These are phyloP conservation scores for Stipa capillata DNA, from an alignment of 176 grass and related monocot species.

Conservation along the genomic window DNA sequence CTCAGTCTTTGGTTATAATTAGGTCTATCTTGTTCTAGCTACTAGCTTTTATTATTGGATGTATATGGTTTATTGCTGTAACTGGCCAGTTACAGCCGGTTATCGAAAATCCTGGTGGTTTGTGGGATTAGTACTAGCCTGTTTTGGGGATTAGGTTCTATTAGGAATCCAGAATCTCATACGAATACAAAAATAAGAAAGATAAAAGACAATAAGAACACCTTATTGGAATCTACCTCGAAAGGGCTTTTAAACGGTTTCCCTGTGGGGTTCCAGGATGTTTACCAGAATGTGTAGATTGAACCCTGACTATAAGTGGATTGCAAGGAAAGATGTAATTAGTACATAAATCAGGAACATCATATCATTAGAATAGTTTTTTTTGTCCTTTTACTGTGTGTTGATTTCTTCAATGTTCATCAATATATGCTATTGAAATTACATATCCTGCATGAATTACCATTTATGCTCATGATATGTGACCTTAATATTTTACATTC, in stretches of 20 bases:
- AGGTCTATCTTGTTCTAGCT: background rate
- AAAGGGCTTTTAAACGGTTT: background rate
- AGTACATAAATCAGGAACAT: background rate
- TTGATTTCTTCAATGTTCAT: background rate
- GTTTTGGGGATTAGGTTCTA: background rate
- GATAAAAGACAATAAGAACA: background rate
- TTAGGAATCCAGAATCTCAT: background rate
- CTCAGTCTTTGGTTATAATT: constrained; percentile 6
- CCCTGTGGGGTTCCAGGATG: background rate
- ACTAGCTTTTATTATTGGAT: background rate
- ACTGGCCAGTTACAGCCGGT: background rate
- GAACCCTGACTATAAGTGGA: background rate
- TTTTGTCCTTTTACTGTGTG: background rate
- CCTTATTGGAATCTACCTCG: background rate
- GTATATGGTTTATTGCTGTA: background rate
- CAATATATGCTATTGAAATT: background rate
- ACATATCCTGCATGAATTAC: background rate
- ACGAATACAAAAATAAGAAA: background rate
- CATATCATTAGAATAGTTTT: background rate
- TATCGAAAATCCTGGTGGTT: background rate
- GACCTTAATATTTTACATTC: constrained; percentile 8
- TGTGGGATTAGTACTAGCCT: background rate
- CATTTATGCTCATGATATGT: background rate
- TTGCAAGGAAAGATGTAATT: background rate
- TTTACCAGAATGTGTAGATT: background rate